Conservation (phyloP, 192 early-diverging fungal genomes). For the Coemansia sp. region DNA sequence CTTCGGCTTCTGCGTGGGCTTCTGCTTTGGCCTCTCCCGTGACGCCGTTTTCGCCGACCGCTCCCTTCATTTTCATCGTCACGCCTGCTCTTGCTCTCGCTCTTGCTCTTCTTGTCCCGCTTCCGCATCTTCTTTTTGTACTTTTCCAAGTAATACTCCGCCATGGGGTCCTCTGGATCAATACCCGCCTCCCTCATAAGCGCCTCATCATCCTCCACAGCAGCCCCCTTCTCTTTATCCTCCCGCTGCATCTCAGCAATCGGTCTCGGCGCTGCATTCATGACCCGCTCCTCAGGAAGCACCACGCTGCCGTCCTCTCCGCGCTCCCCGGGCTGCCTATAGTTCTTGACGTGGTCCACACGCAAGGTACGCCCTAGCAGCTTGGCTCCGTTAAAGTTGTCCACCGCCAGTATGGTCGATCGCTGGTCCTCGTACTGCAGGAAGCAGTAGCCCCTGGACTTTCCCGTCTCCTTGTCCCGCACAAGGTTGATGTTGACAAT, state of each 20-base stretch:
- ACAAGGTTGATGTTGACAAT: conserved; percentile 86
- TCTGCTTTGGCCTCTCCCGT: too few species aligned
- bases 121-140: conserved; percentile 52
- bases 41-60: too few species aligned
- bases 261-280: conserved; percentile 58
- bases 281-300: conserved; percentile 24
- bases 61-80: neutral
- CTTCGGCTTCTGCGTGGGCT: too few species aligned
- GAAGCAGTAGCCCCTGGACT: conserved; percentile 82
- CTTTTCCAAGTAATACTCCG: conserved; percentile 62
- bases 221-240: conserved; percentile 21
- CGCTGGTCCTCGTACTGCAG: conserved; percentile 91
- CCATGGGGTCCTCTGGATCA: conserved; percentile 73
- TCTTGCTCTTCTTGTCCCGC: conserved; percentile 15
- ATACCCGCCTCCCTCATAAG: conserved; percentile 54
- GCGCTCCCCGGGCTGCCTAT: conserved; percentile 61
- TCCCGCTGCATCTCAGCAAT: conserved; percentile 28
- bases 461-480: conserved; percentile 82
- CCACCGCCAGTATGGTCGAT: conserved; percentile 86
- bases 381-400: conserved; percentile 86
- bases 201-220: conserved; percentile 27
- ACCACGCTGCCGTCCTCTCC: conserved; percentile 44
- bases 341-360: conserved; percentile 71
- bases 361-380: conserved; percentile 57
- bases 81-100: too few species aligned